Evolutionary conservation across 768 basidiomycete genomes (phyloP), one percentile per base, ranked within the genome.

Genomic region (Hebeloma cylindrosporum): DNA sequence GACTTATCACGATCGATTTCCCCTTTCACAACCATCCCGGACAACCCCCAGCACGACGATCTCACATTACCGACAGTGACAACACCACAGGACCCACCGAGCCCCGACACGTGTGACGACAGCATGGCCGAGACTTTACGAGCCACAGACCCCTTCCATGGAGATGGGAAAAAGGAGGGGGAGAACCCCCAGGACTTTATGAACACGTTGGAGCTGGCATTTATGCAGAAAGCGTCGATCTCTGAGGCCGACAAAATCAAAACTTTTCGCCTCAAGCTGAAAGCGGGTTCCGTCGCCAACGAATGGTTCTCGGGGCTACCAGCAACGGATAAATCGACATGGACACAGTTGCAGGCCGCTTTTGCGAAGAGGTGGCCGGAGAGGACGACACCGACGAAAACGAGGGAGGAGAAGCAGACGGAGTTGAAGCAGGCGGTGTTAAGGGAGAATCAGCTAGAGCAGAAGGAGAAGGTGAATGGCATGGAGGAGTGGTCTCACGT

Each of bases 131-230:
- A 17, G 14, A n/a, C 14, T 18, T n/a, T 22, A 18, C 27, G 27
- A 13, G 18, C 21, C 25, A 25, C 16, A 13, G 21, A 25, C 20
- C 31, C 42, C 14, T 36, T 36, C 27, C 22, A 9, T 4, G 23
- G 26, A 23, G 21, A 27, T 29, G 18, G 33, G 11, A 17, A 30
- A 10, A 17, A 37, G n/a, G 3, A 33, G 16, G 17, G 28, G 20
- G 47, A 43, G 17, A 36, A 57, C 48, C 43, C 58, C 0, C 53
- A 57, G 45, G 56, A 60, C 37, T 57, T 57, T 32, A 47, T 55
- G 18, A 56, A 57, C 16, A 23, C 48, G 3, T 28, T 57, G 5
- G 43, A 53, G 36, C 34, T 30, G 2, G 31, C 17, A 8, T 48
- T 50, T 16, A 7, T 50, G n/a, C 17, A 25, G 17, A 47, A 41